Conservation (phyloP, 2,329 filamentous ascomycete species). For the Nannizziopsis arthrosporioides region DNA sequence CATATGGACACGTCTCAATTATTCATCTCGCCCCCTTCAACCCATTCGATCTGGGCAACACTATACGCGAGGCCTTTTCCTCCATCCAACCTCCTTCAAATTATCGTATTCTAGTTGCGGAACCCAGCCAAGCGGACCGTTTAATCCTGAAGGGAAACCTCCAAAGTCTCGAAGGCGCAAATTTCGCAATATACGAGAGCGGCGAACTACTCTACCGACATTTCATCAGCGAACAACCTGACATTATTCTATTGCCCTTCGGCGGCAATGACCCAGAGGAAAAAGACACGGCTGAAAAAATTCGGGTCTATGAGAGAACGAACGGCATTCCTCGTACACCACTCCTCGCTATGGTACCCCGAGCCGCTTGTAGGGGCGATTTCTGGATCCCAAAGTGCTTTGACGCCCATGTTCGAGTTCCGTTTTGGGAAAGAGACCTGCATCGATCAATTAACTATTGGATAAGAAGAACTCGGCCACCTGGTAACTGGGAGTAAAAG, state of each 20-base stretch:
- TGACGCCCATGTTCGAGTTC: neutral
- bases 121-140: slow-evolving; percentile 1
- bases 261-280: neutral
- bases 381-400: neutral
- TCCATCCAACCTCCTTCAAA: slow-evolving; percentile 1
- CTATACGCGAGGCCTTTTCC: neutral
- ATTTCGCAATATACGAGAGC: neutral
- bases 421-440: slow-evolving; percentile 3
- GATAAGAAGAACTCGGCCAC: slow-evolving; percentile 1
- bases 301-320: neutral
- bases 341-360: slow-evolving; percentile 5
- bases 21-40: slow-evolving; percentile 1
- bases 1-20: neutral
- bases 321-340: neutral
- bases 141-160: neutral
- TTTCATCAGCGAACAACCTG: neutral
- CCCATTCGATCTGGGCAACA: neutral
- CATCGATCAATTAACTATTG: slow-evolving; percentile 1
- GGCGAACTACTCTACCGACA: neutral
- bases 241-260: slow-evolving; percentile 1
- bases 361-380: neutral
- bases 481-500: neutral
- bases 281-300: slow-evolving; percentile 1
- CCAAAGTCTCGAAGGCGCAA: neutral
- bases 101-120: slow-evolving; percentile 1